Base-by-base conservation (phyloP, 176 grass and related monocot genomes). In the Carex parvula region DNA sequence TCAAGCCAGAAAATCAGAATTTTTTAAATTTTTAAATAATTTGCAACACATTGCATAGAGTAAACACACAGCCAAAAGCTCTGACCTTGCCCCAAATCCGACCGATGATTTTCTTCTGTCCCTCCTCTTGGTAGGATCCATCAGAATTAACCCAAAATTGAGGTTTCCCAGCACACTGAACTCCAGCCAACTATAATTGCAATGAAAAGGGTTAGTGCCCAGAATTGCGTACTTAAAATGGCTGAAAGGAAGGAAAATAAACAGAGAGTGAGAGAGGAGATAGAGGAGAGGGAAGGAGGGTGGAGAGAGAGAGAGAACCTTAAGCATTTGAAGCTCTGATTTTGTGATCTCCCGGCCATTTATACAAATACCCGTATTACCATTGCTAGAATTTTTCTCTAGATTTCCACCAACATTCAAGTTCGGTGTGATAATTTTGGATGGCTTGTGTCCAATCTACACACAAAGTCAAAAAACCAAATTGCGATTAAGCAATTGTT, bases 111-210 rank as follows among this genome's bases (percentile, higher is more conserved):
- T 92, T 99, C 83, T 94, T 99, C 35, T 99, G 97, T 29, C 97
- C 97, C 89, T 99, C 97, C 84, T 99, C 97, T 86, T 92, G 89
- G 87, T 95, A 99, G 58, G 91, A 93, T 50, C 97, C 97, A 89
- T 99, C 97, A 79, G 97, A 88, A 76, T 96, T 99, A 17, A 99
- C 70, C 97, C 97, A 99, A 92, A 99, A 99, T 64, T 99, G 97
- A 94, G 93, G 97, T 81, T 89, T 93, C 62, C 97, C 97, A 88
- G 97, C 97, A 89, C 97, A 99, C 30, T 99, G 93, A 77, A 99
- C 97, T 81, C 97, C 97, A 53, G 93, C 93, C 87, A 92, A 92
- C 97, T 99, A 79, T 13, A 63, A 54, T 29, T 69, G 55, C 70
- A 94, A 87, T 72, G 1, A 79, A 88, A 12, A 86, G 16, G 64